Evolutionary conservation across 257 asterid species (phyloP).

Genomic region (Scutellaria minor): DNA sequence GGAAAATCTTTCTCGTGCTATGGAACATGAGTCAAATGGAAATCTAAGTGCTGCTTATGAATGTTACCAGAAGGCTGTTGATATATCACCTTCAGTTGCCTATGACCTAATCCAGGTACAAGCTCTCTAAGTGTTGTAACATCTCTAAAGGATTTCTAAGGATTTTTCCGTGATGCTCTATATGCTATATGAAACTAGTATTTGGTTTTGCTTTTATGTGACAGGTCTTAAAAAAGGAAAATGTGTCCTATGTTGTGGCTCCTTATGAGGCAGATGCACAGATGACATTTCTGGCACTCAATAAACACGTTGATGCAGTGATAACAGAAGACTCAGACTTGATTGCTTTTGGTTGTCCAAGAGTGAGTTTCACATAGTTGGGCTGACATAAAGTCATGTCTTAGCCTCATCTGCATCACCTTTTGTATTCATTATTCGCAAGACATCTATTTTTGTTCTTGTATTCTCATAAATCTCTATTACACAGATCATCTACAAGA

Average conservation of each 20-base stretch:
- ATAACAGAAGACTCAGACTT: conserved; percentile 97
- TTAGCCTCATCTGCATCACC: background rate
- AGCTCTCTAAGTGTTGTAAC: conserved; percentile 10
- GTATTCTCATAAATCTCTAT: conserved; percentile 28
- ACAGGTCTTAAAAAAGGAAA: conserved; percentile 79
- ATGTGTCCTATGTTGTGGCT: conserved; percentile 79
- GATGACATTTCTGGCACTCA: conserved; percentile 86
- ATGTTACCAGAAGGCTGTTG: conserved; percentile 97
- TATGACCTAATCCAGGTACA: conserved; percentile 88
- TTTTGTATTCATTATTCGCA: background rate
- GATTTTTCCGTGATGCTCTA: background rate
- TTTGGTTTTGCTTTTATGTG: conserved; percentile 26
- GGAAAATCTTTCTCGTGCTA: conserved; percentile 88
- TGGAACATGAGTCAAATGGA: conserved; percentile 94
- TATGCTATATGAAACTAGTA: conserved; percentile 2
- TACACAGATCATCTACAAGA: conserved; percentile 87
- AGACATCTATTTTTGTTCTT: conserved; percentile 9
- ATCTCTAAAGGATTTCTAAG: background rate
- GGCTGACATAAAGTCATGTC: background rate
- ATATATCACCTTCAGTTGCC: conserved; percentile 94
- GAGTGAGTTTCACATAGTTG: conserved; percentile 60
- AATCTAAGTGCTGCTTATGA: conserved; percentile 86
- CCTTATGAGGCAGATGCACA: conserved; percentile 99
- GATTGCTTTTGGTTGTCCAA: conserved; percentile 94
- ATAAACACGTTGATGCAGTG: conserved; percentile 85